Base-by-base conservation (phyloP, 768 basidiomycete genomes). In the Infundibulicybe gibba region DNA sequence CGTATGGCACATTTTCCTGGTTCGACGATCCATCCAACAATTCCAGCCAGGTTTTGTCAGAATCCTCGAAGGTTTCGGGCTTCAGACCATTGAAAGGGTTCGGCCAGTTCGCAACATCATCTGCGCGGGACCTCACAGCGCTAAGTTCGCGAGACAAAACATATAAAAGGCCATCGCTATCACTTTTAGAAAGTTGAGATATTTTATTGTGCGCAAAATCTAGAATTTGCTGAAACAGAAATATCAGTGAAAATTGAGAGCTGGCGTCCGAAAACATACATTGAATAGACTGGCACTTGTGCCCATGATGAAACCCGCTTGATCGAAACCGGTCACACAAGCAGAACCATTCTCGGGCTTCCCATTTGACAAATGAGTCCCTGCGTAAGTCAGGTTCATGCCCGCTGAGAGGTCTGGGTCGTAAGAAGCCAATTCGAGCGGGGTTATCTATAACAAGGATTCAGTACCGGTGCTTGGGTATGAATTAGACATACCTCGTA, bases 271-370 rank as follows among this genome's bases (percentile, higher is more conserved):
- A 5, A 16, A 19, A 52, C 67, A 47, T 52, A 79, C 81, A 52
- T 82, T 83, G 64, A 87, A 87, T 19, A 86, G 60, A 53, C 76
- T 83, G 14, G 86, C 78, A 32, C 87, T 89, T 2, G 79, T 80
- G 8, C 86, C 90, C 72, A 89, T 84, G 31, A 91, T 60, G 59
- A 89, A 92, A 0, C 75, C 76, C 0, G 75, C 77, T 60, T 86
- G 85, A 57, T 91, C 87, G 54, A 90, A 91, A 6, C 81, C 83
- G 4, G 75, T 77, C 11, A 83, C 81, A 60, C 92, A 94, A 1
- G 77, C 63, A 10, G 79, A 76, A 5, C 68, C 61, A 49, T 78
- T 81, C 10, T 63, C 66, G 0, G 84, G 74, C 48, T 68, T 56
- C 3, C 85, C 87, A 47, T 83, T 76, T 17, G 63, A 60, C 14